Conservation (phyloP, 2,329 filamentous ascomycete genomes). For the Diplocarpon rosae region DNA sequence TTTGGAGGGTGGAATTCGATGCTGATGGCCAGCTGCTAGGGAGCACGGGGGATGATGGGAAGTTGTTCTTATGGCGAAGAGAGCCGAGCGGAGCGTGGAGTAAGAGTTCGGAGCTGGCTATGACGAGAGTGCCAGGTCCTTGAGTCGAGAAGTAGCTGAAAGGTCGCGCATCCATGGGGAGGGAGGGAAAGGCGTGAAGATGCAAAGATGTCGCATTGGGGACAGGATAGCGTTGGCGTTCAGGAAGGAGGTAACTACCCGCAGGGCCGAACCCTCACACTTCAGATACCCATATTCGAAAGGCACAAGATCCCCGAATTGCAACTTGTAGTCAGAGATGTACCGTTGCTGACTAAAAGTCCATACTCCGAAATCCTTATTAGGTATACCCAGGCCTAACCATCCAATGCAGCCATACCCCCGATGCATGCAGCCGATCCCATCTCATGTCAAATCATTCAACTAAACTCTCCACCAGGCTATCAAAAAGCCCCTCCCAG, state of each 20-base stretch:
- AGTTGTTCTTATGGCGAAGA: conserved; percentile 50
- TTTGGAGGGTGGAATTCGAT: conserved; percentile 67
- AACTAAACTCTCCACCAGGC: conserved; percentile 24
- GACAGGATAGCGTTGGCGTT: too few species aligned
- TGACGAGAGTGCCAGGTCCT: conserved; percentile 13
- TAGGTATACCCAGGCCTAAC: too few species aligned
- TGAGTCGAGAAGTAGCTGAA: neutral
- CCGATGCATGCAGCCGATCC: neutral
- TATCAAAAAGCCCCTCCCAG: conserved; percentile 25
- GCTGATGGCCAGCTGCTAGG: conserved; percentile 61
- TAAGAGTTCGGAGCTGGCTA: conserved; percentile 25
- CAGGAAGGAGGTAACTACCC: too few species aligned
- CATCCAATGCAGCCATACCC: neutral
- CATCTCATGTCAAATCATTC: conserved; percentile 17
- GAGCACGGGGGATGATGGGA: conserved; percentile 67
- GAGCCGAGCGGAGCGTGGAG: conserved; percentile 24
- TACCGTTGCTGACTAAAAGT: neutral
- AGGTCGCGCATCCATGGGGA: too few species aligned
- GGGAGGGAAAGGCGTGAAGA: neutral
- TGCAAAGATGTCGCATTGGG: too few species aligned
- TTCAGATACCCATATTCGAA: too few species aligned
- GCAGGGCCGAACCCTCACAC: too few species aligned
- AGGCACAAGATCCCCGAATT: too few species aligned
- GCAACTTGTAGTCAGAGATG: too few species aligned
- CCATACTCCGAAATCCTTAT: too few species aligned